phyloP scores from a whole-genome alignment of 2,329 filamentous ascomycete genomes.

The Paecilomyces sp. region DNA sequence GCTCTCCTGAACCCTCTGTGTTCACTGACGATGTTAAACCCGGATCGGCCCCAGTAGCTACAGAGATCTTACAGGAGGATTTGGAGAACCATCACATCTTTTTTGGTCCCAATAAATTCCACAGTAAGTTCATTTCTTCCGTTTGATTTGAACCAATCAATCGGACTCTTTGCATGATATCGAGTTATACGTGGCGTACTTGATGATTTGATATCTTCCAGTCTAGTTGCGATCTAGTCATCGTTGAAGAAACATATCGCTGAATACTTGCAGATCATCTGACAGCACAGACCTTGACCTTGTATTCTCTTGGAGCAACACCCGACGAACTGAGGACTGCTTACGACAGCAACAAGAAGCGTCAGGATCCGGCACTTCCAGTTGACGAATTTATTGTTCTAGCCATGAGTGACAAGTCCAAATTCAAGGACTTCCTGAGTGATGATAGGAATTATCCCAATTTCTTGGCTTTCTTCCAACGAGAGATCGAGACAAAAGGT shows the following conservation, averaged over 20 bases:
- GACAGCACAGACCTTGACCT: slow-evolving; percentile 65
- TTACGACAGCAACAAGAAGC: slow-evolving; percentile 58
- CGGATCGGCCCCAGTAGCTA: slow-evolving; percentile 56
- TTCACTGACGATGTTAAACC: slow-evolving; percentile 43
- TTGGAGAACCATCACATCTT: slow-evolving; percentile 68
- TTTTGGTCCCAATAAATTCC: slow-evolving; percentile 68
- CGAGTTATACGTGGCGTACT: slow-evolving; percentile 4
- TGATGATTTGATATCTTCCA: background rate
- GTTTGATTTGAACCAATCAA: background rate
- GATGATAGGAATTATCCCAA: slow-evolving; percentile 61
- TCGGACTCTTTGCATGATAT: background rate
- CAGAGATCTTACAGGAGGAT: slow-evolving; percentile 68
- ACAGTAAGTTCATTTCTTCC: slow-evolving; percentile 41
- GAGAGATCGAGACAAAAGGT: slow-evolving; percentile 59
- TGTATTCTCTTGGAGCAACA: slow-evolving; percentile 68
- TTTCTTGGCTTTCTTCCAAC: slow-evolving; percentile 69
- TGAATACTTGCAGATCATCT: slow-evolving; percentile 57
- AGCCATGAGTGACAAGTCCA: slow-evolving; percentile 50
- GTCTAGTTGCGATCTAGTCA: background rate
- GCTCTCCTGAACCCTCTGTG: slow-evolving; percentile 36
- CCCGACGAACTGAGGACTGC: slow-evolving; percentile 52
- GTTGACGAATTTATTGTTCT: slow-evolving; percentile 45
- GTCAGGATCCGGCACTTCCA: slow-evolving; percentile 54
- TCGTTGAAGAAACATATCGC: background rate
- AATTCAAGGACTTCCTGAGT: slow-evolving; percentile 56